Percentiles rank a stretch among this genome's conserved stretches.
Evolutionary conservation across 176 grass and related monocot genomes (phyloP).

Genomic region (Cocos nucifera): DNA sequence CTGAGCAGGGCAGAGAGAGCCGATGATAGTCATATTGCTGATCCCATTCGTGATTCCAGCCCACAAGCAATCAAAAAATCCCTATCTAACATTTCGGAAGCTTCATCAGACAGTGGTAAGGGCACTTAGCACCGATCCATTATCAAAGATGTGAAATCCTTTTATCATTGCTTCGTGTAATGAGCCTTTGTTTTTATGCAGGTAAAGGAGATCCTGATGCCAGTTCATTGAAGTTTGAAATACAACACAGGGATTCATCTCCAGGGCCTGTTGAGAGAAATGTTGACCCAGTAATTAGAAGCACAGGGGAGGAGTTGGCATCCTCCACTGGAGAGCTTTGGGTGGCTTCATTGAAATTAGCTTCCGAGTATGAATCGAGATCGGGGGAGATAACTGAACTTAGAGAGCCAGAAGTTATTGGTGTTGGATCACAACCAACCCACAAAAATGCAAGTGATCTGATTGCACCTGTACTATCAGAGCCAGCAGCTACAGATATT

Average conservation of each 20-base stretch:
- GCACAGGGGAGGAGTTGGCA: not conserved
- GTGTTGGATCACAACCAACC: not conserved
- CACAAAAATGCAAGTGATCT: not conserved
- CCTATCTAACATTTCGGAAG: not conserved
- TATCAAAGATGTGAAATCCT: no score
- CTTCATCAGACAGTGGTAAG: not conserved
- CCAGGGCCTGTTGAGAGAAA: not conserved
- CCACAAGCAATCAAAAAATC: not conserved
- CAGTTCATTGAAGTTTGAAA: no score
- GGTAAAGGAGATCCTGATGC: not conserved
- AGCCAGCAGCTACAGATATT: not conserved
- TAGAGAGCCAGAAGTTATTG: not conserved
- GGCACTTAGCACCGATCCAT: no score
- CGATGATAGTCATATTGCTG: not conserved
- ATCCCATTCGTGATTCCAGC: constrained; percentile 1
- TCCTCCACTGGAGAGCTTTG: not conserved
- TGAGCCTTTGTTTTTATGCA: not conserved
- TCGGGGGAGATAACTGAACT: constrained; percentile 15
- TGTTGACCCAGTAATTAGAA: not conserved
- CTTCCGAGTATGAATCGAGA: not conserved
- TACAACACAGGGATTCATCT: not conserved
- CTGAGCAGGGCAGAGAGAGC: not conserved
- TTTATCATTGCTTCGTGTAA: no score
- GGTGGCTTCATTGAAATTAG: not conserved
- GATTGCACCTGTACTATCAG: constrained; percentile 1